Evolutionary conservation across 192 early-diverging fungal species (phyloP), one percentile per base, ranked within the genome.

Genomic region (Coemansia sp.): DNA sequence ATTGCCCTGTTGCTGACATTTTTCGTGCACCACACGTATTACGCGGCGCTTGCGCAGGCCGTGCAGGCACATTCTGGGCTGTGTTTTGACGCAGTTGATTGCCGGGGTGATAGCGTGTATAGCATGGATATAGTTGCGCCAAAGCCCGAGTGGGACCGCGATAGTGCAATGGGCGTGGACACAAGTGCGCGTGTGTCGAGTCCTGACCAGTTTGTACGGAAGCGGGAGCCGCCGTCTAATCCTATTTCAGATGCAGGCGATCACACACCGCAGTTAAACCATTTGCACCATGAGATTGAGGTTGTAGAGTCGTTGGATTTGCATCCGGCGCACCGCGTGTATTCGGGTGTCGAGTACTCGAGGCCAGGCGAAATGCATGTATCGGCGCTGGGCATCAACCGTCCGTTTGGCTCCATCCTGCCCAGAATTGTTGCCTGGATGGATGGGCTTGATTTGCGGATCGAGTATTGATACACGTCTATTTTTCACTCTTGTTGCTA

Each of bases 1-100:
- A 48, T 88, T 22, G 86, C 80, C 2, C 39, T 83, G 29, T 51
- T 89, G 56, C 72, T 89, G 64, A 85, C 86, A 4, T 84, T 80
- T 48, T 65, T 79, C 9, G 69, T 82, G 17, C 83, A 85, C 72
- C 79, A 84, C 24, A 25, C 82, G 8, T 89, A 89, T 62, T 87
- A 84, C 53, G 72, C 69, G n/a, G 66, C 70, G 4, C 70, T 84
- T 0, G 78, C 65, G 6, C 57, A 58, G 57, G 17, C 57, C 1
- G 37, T 43, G 15, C 32, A 35, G 8, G 6, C 32, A 8, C 32
- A 35, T 8, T 0, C 32, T 35, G 32, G 32, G 32, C 32, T 35
- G 32, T 35, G 32, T 35, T 35, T 35, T 45, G 41, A 45, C 41
- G 9, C 41, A 41, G 39, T 10, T 5, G 41, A 45, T 45, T 45